Evolutionary conservation across 2,329 filamentous ascomycete species (phyloP).

Genomic region (Fusarium sororula): DNA sequence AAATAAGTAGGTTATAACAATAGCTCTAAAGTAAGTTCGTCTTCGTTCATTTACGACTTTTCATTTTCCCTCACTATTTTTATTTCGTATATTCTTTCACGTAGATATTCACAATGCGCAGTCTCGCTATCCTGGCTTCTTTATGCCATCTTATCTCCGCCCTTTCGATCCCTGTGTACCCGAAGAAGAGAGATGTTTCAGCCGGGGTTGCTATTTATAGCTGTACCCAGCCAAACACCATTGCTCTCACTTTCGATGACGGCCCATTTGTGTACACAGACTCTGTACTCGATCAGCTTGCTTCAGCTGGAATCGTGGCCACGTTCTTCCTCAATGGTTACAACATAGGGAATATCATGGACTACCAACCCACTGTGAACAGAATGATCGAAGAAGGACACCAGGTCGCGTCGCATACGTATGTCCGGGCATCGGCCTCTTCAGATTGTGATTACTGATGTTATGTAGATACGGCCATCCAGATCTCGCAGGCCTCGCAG

Average conservation of each 20-base stretch:
- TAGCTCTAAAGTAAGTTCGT: fast-evolving
- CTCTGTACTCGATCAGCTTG: constrained; percentile 20
- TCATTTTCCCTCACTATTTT: too few species aligned
- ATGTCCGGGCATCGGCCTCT: fast-evolving
- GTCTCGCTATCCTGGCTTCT: not conserved
- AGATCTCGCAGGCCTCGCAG: not conserved
- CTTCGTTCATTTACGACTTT: fast-evolving
- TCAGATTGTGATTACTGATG: not conserved
- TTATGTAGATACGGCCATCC: not conserved
- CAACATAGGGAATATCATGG: constrained; percentile 6
- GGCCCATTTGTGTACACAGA: constrained; percentile 9
- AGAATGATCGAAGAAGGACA: constrained; percentile 13
- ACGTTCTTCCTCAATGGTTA: constrained; percentile 18
- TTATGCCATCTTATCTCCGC: not conserved
- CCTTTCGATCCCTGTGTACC: not conserved
- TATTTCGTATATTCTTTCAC: not conserved
- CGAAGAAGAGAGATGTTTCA: not conserved
- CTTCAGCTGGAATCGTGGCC: not conserved
- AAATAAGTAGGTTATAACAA: not conserved
- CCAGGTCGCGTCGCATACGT: constrained; percentile 20
- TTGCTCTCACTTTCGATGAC: constrained; percentile 23
- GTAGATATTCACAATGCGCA: not conserved
- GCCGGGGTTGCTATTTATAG: constrained; percentile 3
- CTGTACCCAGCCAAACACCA: constrained; percentile 2
- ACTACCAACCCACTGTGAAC: constrained; percentile 5